Conservation (phyloP, 2,329 filamentous ascomycete genomes). For the Fusarium acutatum region DNA sequence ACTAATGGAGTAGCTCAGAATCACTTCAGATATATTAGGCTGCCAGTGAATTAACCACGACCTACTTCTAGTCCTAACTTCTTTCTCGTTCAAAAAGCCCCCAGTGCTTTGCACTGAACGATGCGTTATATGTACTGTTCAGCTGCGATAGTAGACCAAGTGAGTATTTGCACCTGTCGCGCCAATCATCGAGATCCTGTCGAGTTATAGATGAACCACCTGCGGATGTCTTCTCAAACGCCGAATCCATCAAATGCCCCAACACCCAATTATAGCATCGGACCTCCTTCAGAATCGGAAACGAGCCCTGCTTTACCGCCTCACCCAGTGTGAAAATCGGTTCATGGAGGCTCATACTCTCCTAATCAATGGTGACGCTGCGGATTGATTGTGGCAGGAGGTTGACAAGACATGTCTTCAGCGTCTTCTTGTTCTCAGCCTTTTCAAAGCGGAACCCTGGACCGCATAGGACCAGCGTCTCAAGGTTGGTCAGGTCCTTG, state of each 20-base stretch:
- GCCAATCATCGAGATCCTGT: accelerated
- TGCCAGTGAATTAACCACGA: too few species aligned
- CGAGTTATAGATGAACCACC: neutral
- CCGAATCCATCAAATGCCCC: accelerated
- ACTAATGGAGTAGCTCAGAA: neutral
- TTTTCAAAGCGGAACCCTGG: neutral
- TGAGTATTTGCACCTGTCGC: accelerated
- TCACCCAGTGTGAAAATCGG: neutral
- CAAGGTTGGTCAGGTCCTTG: neutral
- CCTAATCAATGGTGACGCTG: neutral
- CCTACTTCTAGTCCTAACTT: neutral
- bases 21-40: too few species aligned
- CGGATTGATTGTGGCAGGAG: neutral
- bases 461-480: neutral
- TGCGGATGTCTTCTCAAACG: accelerated
- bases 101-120: neutral
- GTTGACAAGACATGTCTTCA: neutral
- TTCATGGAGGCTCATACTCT: neutral
- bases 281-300: neutral
- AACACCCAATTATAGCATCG: neutral
- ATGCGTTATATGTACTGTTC: neutral
- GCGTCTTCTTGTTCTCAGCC: accelerated
- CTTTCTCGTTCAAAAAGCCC: neutral
- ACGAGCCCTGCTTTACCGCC: neutral
- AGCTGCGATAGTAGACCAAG: neutral